Evolutionary conservation across 1,139 yeast genomes (phyloP).

Genomic region (Zygoascus hellenicus): DNA sequence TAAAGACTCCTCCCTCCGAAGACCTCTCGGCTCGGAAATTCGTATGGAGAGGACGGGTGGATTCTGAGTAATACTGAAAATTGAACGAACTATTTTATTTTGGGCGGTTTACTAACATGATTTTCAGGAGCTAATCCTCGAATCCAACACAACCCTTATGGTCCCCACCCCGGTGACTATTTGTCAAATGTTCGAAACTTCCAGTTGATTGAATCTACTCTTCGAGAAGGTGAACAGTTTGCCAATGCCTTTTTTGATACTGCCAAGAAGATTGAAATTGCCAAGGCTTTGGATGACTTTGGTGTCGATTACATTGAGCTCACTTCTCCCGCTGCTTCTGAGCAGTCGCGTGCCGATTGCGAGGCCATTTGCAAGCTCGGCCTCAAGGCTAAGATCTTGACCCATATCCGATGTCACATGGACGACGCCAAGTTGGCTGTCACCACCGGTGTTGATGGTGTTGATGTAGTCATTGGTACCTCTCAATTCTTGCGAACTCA

Average conservation of each 20-base stretch:
- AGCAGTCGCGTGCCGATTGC: conserved; percentile 88
- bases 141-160: conserved; percentile 64
- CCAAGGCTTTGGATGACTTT: conserved; percentile 94
- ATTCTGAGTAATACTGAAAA: too few relatives aligned
- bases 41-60: too few relatives aligned
- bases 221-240: conserved; percentile 98
- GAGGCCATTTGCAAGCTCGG: conserved; percentile 98
- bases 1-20: too few relatives aligned
- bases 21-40: too few relatives aligned
- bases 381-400: conserved; percentile 85
- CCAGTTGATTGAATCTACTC: conserved; percentile 89
- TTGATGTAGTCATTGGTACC: conserved; percentile 96
- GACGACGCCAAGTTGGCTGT: conserved; percentile 97
- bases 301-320: conserved; percentile 97
- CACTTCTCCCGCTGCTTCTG: conserved; percentile 96
- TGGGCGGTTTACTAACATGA: background rate
- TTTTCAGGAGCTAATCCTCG: conserved; percentile 14
- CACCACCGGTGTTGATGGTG: conserved; percentile 98
- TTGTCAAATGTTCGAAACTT: conserved; percentile 84
- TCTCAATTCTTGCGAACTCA: conserved; percentile 91
- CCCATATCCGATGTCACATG: conserved; percentile 96
- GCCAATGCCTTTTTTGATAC: conserved; percentile 95
- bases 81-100: too few relatives aligned
- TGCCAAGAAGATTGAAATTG: conserved; percentile 94
- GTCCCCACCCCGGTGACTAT: conserved; percentile 91